These are phyloP conservation scores for Beta lomatogona DNA, from an alignment of 179 eudicot species.

Conservation along the genomic window DNA sequence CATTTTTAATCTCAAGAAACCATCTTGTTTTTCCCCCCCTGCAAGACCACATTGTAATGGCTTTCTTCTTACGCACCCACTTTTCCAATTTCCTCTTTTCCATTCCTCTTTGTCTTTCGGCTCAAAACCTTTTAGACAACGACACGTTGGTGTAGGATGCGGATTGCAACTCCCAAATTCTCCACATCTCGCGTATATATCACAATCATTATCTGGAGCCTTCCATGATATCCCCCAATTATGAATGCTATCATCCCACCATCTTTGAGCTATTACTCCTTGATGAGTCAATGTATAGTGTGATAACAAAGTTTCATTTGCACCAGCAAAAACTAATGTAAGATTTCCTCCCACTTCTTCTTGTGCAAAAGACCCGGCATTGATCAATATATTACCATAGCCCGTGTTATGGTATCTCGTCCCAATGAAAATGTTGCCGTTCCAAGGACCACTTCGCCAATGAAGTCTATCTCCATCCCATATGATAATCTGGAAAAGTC, in stretches of 20 bases:
- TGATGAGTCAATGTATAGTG: conserved; percentile 11
- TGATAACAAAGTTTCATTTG: conserved; percentile 21
- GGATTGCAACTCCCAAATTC: conserved; percentile 43
- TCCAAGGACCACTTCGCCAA: conserved; percentile 45
- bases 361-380: conserved; percentile 19
- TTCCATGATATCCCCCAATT: conserved; percentile 27
- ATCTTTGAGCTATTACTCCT: conserved; percentile 24
- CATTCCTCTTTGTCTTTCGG: conserved; percentile 43
- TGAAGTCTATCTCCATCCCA: conserved; percentile 20
- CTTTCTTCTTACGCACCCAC: conserved; percentile 16
- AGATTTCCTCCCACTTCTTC: conserved; percentile 1
- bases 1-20: conserved; percentile 36
- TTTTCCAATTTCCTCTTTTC: conserved; percentile 14
- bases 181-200: conserved; percentile 50
- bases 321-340: conserved; percentile 25
- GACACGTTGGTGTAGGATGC: conserved; percentile 24
- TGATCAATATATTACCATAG: conserved; percentile 17
- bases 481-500: conserved; percentile 9
- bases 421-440: conserved; percentile 27
- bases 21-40: conserved; percentile 28
- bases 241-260: conserved; percentile 27
- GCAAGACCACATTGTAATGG: conserved; percentile 29
- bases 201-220: conserved; percentile 38
- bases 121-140: conserved; percentile 39
- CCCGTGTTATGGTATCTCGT: conserved; percentile 16